Percentiles rank a stretch among this genome's conserved stretches.
Evolutionary conservation across 176 grass and related monocot genomes (phyloP).

Genomic region (Oryza glumipatula): DNA sequence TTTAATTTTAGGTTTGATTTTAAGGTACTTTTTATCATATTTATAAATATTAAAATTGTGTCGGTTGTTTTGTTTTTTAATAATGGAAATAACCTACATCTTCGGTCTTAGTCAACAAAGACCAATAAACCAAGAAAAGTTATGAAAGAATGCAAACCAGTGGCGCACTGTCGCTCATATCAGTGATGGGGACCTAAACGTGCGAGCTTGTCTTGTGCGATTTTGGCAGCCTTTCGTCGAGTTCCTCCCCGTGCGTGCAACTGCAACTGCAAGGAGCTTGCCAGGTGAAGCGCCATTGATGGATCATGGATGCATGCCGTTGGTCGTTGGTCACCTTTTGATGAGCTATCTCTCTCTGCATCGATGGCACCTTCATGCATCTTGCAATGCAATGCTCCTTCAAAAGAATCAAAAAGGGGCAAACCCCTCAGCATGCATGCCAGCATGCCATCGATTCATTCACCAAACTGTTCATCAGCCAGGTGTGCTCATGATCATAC

Average conservation of each 20-base stretch:
- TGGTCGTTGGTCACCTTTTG: not conserved
- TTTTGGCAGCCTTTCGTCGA: not conserved
- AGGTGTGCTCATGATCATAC: too few relatives aligned
- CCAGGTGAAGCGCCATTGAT: not conserved
- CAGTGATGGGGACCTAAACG: not conserved
- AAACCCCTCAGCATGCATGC: not conserved
- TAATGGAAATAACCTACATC: too few relatives aligned
- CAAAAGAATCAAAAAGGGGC: not conserved
- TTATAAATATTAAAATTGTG: too few relatives aligned
- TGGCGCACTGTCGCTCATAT: too few relatives aligned
- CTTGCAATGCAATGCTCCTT: not conserved
- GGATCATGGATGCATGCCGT: not conserved
- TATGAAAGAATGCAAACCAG: too few relatives aligned
- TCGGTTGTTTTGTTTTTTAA: too few relatives aligned
- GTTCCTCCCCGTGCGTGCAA: not conserved
- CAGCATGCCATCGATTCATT: not conserved
- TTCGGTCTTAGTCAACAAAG: too few relatives aligned
- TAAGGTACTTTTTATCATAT: too few relatives aligned
- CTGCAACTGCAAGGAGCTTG: not conserved
- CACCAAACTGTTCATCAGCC: not conserved
- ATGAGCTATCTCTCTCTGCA: too few relatives aligned
- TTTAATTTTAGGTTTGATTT: too few relatives aligned
- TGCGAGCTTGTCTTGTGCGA: not conserved
- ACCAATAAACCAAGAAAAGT: too few relatives aligned
- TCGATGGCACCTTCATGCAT: not conserved